A percentile compares a stretch with the other conserved stretches of the same genome.
These are phyloP conservation scores for Cordyceps fumosorosea DNA, from an alignment of 2,329 filamentous ascomycete species.

Conservation along the genomic window DNA sequence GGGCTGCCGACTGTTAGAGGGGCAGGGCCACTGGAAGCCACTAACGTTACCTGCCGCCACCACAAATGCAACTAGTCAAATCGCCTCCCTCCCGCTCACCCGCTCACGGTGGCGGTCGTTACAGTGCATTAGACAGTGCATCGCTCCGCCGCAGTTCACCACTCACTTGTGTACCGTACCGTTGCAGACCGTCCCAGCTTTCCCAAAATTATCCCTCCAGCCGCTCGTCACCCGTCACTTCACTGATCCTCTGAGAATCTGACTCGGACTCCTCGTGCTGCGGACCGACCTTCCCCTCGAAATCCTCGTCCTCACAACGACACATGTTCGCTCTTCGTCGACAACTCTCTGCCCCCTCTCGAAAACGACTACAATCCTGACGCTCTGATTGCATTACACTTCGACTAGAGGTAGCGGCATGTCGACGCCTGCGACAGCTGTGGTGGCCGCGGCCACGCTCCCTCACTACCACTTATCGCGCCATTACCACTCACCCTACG, in stretches of 20 bases:
- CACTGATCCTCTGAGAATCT: not conserved
- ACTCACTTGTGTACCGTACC: not conserved
- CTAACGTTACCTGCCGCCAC: too few relatives aligned
- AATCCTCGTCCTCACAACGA: not conserved
- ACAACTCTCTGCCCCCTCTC: not conserved
- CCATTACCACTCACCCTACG: constrained; percentile 52
- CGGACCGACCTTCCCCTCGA: not conserved
- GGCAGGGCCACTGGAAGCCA: too few relatives aligned
- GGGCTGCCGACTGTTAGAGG: too few relatives aligned
- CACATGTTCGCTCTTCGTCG: not conserved
- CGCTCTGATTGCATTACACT: not conserved
- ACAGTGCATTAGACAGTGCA: too few relatives aligned
- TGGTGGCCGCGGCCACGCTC: constrained; percentile 60
- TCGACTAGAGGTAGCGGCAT: constrained; percentile 35
- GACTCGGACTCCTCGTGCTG: not conserved
- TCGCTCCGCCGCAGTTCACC: too few relatives aligned
- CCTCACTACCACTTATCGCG: constrained; percentile 62
- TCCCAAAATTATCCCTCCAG: constrained; percentile 4
- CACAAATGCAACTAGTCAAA: too few relatives aligned
- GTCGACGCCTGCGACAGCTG: constrained; percentile 77
- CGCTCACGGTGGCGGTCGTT: too few relatives aligned
- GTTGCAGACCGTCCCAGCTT: constrained; percentile 3
- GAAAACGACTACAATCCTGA: not conserved
- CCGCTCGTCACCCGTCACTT: not conserved
- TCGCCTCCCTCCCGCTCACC: too few relatives aligned